A percentile compares a stretch with the other conserved stretches of the same genome.
phyloP scores from a whole-genome alignment of 2,329 filamentous ascomycete species.

The Nemania serpens region DNA sequence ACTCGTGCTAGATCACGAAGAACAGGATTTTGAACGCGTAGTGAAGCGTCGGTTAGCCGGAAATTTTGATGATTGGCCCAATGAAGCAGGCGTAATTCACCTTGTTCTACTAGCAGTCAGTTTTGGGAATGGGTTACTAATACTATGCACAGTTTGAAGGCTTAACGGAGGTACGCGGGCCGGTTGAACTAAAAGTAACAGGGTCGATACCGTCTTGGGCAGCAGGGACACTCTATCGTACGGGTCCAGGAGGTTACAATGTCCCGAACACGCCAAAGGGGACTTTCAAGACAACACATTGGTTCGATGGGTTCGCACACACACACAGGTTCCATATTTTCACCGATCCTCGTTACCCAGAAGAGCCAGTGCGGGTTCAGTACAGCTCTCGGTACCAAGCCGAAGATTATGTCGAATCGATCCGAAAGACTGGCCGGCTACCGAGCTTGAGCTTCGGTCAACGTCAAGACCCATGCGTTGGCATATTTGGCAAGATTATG shows the following conservation, averaged over 20 bases:
- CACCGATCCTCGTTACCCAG: slow-evolving; percentile 36
- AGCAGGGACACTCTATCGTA: slow-evolving; percentile 74
- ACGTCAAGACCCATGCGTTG: slow-evolving; percentile 73
- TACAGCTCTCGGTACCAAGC: slow-evolving; percentile 75
- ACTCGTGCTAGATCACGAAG: slow-evolving; percentile 13
- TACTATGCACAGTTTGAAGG: slow-evolving; percentile 63
- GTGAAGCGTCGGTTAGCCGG: slow-evolving; percentile 28
- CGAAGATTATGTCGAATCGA: slow-evolving; percentile 64
- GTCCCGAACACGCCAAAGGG: slow-evolving; percentile 63
- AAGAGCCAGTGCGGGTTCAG: slow-evolving; percentile 52
- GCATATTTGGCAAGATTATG: slow-evolving; percentile 73
- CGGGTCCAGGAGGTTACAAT: slow-evolving; percentile 70
- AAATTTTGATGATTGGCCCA: slow-evolving; percentile 53
- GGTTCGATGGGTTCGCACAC: slow-evolving; percentile 80
- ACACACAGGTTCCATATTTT: slow-evolving; percentile 75
- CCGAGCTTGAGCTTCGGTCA: slow-evolving; percentile 69
- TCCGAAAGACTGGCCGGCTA: slow-evolving; percentile 63
- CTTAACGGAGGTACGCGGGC: slow-evolving; percentile 66
- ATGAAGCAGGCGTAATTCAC: slow-evolving; percentile 52
- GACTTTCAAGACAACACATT: slow-evolving; percentile 69
- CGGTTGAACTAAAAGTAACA: slow-evolving; percentile 64
- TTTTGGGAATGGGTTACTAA: slow-evolving; percentile 11
- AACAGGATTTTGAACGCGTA: slow-evolving; percentile 34
- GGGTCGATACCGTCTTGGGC: slow-evolving; percentile 74
- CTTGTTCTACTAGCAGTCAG: not conserved